phyloP scores from a whole-genome alignment of 192 early-diverging fungal species.

The Coemansia sp. region DNA sequence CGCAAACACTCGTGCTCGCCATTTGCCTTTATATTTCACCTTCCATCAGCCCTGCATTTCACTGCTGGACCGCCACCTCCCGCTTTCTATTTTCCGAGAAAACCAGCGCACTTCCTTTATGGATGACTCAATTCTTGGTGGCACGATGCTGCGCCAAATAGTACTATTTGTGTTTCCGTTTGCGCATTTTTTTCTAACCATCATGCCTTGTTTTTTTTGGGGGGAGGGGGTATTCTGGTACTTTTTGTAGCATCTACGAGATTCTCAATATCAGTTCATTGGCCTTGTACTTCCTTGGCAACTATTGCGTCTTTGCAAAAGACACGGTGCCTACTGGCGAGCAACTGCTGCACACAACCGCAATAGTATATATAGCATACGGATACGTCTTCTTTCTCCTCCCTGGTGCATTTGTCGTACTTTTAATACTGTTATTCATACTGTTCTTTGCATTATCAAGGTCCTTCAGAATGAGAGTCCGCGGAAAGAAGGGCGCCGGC shows the following conservation, averaged over 20 bases:
- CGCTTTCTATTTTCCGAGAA: background rate
- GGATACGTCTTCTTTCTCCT: slow-evolving; percentile 70
- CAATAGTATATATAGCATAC: slow-evolving; percentile 65
- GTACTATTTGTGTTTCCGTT: slow-evolving; percentile 1
- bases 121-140: background rate
- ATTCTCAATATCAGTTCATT: slow-evolving; percentile 63
- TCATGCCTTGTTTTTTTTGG: slow-evolving; percentile 1
- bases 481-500: slow-evolving; percentile 64
- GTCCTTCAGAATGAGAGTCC: slow-evolving; percentile 66
- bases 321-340: slow-evolving; percentile 51
- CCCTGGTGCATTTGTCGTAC: slow-evolving; percentile 61
- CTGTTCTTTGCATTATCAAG: slow-evolving; percentile 45
- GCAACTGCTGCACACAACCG: slow-evolving; percentile 62
- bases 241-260: slow-evolving; percentile 60
- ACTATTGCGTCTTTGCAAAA: slow-evolving; percentile 67
- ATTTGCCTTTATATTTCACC: background rate
- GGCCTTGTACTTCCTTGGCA: slow-evolving; percentile 72
- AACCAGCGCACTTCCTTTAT: background rate
- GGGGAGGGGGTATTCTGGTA: slow-evolving; percentile 4
- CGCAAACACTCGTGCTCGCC: background rate
- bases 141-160: slow-evolving; percentile 15
- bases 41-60: background rate
- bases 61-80: background rate
- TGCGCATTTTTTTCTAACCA: too few relatives aligned
- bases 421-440: slow-evolving; percentile 62